These are phyloP conservation scores for Dictyophora rubrovolvata DNA, from an alignment of 768 basidiomycete species.

Conservation along the genomic window DNA sequence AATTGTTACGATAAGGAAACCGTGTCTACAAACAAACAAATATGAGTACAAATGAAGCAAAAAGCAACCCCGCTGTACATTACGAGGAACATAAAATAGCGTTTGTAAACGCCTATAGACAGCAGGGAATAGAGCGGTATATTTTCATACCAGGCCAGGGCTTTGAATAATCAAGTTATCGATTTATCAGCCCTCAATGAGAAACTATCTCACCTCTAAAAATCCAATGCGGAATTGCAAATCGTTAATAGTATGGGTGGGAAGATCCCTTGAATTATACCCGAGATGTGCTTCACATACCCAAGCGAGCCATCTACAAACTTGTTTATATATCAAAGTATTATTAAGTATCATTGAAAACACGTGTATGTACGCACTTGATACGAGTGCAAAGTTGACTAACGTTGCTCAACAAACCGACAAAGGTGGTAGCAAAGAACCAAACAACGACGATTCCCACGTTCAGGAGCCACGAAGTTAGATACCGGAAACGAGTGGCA, in stretches of 20 bases:
- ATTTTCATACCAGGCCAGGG: slow-evolving; percentile 57
- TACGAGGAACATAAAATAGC: slow-evolving; percentile 61
- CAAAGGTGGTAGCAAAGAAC: slow-evolving; percentile 57
- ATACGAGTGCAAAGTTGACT: slow-evolving; percentile 39
- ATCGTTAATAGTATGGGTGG: slow-evolving; percentile 56
- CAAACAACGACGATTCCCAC: slow-evolving; percentile 54
- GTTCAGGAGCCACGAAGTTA: slow-evolving; percentile 46
- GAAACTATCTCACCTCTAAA: slow-evolving; percentile 32
- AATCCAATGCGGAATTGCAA: slow-evolving; percentile 49
- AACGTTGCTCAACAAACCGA: slow-evolving; percentile 55
- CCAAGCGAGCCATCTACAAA: slow-evolving; percentile 48
- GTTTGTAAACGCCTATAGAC: slow-evolving; percentile 59
- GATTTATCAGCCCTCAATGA: neutral
- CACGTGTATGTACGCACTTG: slow-evolving; percentile 24
- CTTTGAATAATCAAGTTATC: slow-evolving; percentile 16
- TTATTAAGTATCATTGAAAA: neutral
- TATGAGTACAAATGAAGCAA: slow-evolving; percentile 11
- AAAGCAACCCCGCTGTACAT: slow-evolving; percentile 22
- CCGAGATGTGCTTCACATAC: slow-evolving; percentile 31
- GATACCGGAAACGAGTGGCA: slow-evolving; percentile 45
- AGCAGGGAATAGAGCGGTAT: slow-evolving; percentile 59
- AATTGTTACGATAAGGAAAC: slow-evolving; percentile 63
- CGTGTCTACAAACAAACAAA: slow-evolving; percentile 35
- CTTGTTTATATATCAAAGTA: neutral
- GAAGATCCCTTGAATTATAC: slow-evolving; percentile 56